Conservation (phyloP, 2,329 filamentous ascomycete species). For the Epicoccum nigrum region DNA sequence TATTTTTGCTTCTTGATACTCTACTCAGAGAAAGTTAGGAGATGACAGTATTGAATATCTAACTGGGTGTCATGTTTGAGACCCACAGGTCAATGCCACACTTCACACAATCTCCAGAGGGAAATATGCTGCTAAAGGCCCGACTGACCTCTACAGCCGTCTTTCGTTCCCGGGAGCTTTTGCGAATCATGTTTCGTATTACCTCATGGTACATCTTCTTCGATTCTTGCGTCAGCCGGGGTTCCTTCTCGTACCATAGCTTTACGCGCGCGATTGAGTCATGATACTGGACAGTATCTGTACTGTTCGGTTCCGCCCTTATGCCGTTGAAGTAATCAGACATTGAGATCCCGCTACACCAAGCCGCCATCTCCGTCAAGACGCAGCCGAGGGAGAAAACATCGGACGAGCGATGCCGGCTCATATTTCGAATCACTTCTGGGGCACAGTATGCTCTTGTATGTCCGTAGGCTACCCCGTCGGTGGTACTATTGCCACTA, state of each 20-base stretch:
- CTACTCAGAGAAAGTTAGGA: too few relatives aligned
- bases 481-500: constrained; percentile 20
- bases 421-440: constrained; percentile 20
- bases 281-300: not conserved
- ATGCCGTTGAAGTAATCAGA: not conserved
- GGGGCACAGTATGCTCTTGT: constrained; percentile 30
- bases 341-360: not conserved
- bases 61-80: not conserved
- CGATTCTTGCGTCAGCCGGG: not conserved
- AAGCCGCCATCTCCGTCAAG: constrained; percentile 18
- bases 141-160: not conserved
- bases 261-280: not conserved
- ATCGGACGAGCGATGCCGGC: constrained; percentile 27
- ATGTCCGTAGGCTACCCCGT: constrained; percentile 6
- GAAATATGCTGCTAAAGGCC: not conserved
- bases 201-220: not conserved
- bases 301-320: not conserved
- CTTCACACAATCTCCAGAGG: not conserved
- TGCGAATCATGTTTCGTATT: not conserved
- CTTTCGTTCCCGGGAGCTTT: not conserved
- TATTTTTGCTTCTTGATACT: too few relatives aligned
- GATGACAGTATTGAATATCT: too few relatives aligned
- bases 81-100: not conserved
- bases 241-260: not conserved
- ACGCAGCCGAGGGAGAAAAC: constrained; percentile 33